These are phyloP conservation scores for Mortierella sp. DNA, from an alignment of 371 early-diverging fungal genomes.

Conservation along the genomic window DNA sequence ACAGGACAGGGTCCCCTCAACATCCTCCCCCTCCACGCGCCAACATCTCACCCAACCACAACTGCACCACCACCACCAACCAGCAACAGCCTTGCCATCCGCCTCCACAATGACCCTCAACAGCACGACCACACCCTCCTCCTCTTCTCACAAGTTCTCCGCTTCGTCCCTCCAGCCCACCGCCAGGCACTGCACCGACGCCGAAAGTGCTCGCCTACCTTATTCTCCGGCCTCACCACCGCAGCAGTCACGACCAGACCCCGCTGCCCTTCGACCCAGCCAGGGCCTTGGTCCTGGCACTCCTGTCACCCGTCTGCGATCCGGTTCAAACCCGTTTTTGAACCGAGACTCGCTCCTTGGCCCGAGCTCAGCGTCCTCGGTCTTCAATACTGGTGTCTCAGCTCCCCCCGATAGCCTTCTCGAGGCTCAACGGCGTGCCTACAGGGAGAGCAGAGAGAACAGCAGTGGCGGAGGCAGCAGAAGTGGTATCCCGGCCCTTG, in stretches of 20 bases:
- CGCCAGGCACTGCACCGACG: constrained; percentile 6
- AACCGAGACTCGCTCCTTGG: constrained; percentile 17
- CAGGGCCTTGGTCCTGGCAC: constrained; percentile 15
- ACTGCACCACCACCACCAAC: constrained; percentile 8
- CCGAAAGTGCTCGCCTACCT: constrained; percentile 10
- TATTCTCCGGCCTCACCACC: constrained; percentile 17
- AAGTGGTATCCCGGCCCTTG: background rate
- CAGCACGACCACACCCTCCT: constrained; percentile 16
- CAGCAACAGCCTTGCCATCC: constrained; percentile 1
- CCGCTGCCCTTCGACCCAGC: constrained; percentile 16
- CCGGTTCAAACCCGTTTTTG: constrained; percentile 41
- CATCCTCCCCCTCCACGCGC: constrained; percentile 5
- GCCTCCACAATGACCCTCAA: background rate
- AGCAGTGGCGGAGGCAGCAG: constrained; percentile 13
- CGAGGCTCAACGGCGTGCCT: constrained; percentile 17
- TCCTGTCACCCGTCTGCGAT: constrained; percentile 34
- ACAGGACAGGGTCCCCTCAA: constrained; percentile 3
- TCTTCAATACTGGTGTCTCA: background rate
- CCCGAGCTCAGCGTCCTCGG: constrained; percentile 6
- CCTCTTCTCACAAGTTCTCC: constrained; percentile 3
- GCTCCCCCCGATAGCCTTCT: background rate
- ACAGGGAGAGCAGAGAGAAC: constrained; percentile 10
- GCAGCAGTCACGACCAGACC: constrained; percentile 44
- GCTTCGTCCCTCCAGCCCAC: background rate
- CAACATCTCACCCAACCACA: constrained; percentile 10